These are phyloP conservation scores for Golubevia pallescens DNA, from an alignment of 1,284 basidiomycete species.

Conservation along the genomic window DNA sequence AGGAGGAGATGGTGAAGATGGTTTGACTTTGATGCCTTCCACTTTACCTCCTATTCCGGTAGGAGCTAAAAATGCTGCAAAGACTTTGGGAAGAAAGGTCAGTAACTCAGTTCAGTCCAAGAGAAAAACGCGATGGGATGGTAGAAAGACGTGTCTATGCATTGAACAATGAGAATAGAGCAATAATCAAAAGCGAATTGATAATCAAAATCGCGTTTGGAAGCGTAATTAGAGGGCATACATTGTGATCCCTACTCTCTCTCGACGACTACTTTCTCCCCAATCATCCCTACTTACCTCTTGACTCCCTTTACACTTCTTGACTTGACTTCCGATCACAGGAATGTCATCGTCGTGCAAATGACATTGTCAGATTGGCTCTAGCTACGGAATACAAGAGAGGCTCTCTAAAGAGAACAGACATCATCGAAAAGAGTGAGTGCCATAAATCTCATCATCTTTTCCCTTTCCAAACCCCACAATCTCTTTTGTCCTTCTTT, in stretches of 20 bases:
- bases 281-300: too few species aligned
- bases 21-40: background rate
- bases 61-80: constrained; percentile 13
- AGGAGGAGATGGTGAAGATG: constrained; percentile 12
- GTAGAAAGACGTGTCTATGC: too few species aligned
- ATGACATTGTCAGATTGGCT: constrained; percentile 37
- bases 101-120: background rate
- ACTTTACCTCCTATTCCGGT: constrained; percentile 10
- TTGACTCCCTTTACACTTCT: background rate
- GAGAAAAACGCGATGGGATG: too few species aligned
- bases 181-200: too few species aligned
- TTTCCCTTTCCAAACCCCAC: background rate
- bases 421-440: constrained; percentile 26
- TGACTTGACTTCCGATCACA: constrained; percentile 6
- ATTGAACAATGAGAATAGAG: too few species aligned
- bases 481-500: background rate
- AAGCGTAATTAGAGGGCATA: too few species aligned
- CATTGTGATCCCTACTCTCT: too few species aligned
- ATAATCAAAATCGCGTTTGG: too few species aligned
- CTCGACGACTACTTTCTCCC: too few species aligned
- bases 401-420: constrained; percentile 21
- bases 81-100: constrained; percentile 19
- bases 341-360: constrained; percentile 27
- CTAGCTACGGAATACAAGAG: constrained; percentile 37
- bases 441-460: too few species aligned